These are phyloP conservation scores for Casuarina cunninghamiana DNA, from an alignment of 306 rosid species.

Conservation along the genomic window DNA sequence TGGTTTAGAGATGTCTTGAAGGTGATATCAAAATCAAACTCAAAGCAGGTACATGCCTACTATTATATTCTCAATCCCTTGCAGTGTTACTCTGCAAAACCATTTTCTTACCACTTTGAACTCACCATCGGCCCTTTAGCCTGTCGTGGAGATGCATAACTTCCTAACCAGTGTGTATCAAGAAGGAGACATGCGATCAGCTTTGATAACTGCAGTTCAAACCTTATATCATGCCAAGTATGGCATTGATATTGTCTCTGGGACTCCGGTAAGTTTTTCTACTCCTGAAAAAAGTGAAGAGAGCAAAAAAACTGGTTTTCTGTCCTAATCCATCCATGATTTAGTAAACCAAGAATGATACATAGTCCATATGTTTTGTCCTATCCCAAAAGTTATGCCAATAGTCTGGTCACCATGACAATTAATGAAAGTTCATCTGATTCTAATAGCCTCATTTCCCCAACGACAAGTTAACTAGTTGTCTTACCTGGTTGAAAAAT, in stretches of 20 bases:
- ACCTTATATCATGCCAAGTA: constrained; percentile 63
- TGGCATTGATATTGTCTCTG: constrained; percentile 71
- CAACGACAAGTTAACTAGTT: background rate
- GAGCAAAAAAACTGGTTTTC: no score
- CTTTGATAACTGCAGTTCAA: constrained; percentile 66
- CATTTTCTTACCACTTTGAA: constrained; percentile 29
- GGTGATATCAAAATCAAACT: constrained; percentile 52
- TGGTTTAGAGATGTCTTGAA: constrained; percentile 86
- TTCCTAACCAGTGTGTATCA: constrained; percentile 74
- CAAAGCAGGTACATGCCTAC: constrained; percentile 54
- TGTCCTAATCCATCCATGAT: no score
- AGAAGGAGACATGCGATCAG: constrained; percentile 73
- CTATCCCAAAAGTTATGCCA: no score
- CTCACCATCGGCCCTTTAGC: constrained; percentile 39
- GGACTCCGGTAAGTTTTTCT: constrained; percentile 58
- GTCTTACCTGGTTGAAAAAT: no score
- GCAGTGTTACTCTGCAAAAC: background rate
- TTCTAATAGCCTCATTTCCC: background rate
- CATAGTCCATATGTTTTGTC: no score
- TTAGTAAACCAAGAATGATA: no score
- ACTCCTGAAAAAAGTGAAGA: background rate
- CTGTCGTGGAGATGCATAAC: constrained; percentile 71
- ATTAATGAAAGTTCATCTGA: background rate
- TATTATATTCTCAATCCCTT: constrained; percentile 5
- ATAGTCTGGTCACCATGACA: no score